A percentile compares a stretch with the other conserved stretches of the same genome.
Conservation (phyloP, 768 basidiomycete species). For the Tricholoma flavovirens region DNA sequence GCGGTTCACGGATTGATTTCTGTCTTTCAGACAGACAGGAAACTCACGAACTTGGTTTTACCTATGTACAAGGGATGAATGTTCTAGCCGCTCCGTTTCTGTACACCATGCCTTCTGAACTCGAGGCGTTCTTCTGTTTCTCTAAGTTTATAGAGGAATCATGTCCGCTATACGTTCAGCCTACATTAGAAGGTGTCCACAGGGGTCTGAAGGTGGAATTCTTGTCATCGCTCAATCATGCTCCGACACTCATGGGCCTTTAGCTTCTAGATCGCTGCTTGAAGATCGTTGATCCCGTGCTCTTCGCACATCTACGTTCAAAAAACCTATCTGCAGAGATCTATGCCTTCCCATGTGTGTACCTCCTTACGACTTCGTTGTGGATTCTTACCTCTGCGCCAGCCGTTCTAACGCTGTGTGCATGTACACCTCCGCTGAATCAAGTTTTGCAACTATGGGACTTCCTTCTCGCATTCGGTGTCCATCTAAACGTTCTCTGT, state of each 20-base stretch:
- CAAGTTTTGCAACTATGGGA: constrained; percentile 97
- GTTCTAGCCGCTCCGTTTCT: constrained; percentile 97
- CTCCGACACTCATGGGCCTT: not conserved
- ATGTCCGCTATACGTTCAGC: constrained; percentile 96
- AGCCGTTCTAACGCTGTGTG: constrained; percentile 94
- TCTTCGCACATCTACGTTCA: constrained; percentile 74
- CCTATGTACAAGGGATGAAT: constrained; percentile 99
- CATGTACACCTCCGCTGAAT: constrained; percentile 93
- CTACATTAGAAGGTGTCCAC: constrained; percentile 94
- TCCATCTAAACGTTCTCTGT: constrained; percentile 93
- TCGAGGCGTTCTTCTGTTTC: constrained; percentile 98
- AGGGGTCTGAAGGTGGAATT: constrained; percentile 77
- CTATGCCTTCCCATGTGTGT: constrained; percentile 94
- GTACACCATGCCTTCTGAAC: constrained; percentile 93
- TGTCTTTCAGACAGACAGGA: constrained; percentile 61
- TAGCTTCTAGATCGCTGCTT: constrained; percentile 92
- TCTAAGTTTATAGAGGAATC: constrained; percentile 91
- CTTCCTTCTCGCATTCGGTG: constrained; percentile 93
- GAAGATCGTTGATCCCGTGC: constrained; percentile 83
- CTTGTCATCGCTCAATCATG: not conserved
- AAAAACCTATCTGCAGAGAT: constrained; percentile 95
- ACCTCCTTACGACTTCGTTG: not conserved
- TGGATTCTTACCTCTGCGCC: not conserved
- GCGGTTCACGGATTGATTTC: not conserved
- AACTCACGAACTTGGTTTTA: constrained; percentile 76